phyloP scores from a whole-genome alignment of 208 protist genomes.

The Trichomonas vaginalis region DNA sequence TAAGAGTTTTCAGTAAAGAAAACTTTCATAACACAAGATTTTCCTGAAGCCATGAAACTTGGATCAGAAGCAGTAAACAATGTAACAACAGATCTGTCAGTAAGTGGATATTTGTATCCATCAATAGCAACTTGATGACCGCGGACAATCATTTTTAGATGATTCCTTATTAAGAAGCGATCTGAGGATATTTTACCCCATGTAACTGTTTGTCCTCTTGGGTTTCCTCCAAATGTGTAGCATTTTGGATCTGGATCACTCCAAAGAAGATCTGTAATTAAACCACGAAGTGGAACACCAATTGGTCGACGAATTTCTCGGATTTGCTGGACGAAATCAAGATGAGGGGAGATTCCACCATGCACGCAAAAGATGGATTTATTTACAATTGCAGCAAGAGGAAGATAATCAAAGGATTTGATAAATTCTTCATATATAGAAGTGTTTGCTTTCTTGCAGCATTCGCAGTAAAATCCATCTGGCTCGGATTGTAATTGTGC shows the following conservation, averaged over 20 bases:
- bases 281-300: background rate
- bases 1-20: no score
- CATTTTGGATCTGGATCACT: background rate
- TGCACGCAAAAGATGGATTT: background rate
- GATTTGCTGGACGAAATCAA: background rate
- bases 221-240: background rate
- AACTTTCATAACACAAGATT: no score
- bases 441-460: background rate
- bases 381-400: background rate
- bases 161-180: background rate
- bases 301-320: background rate
- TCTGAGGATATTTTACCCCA: background rate
- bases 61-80: no score
- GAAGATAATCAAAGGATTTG: background rate
- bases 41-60: no score
- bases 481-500: conserved; percentile 16
- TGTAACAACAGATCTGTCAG: no score
- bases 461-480: conserved; percentile 31
- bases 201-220: background rate
- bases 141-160: background rate
- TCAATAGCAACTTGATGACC: background rate
- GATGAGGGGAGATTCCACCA: background rate
- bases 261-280: background rate
- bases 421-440: background rate
- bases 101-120: background rate